Base-by-base conservation (phyloP, 352 stramenopile genomes). In the Paralagenidium karlingii region DNA sequence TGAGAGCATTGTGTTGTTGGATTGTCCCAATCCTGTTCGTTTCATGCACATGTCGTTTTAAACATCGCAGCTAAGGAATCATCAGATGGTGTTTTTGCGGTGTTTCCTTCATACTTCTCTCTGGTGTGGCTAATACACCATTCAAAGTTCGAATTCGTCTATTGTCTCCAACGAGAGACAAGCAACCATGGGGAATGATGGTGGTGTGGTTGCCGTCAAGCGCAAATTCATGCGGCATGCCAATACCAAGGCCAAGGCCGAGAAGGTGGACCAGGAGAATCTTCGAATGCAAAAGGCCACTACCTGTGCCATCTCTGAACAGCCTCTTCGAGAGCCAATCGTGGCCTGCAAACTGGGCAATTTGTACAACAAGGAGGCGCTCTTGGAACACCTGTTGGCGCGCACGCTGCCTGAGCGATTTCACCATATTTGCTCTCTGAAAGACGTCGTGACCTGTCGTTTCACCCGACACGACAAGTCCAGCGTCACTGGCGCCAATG, bases 181-280 rank as follows among this genome's bases (percentile, higher is more conserved):
- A n/a, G n/a, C n/a, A n/a, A 67, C 3, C 38, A 96, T 96, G 86
- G 86, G 86, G 34, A 94, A 93, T 47, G 86, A 96, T 58, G 86
- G 86, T 40, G 86, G 86, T 47, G 86, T 95, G 37, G 82, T 96
- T 68, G 86, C 86, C n/a, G 83, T 93, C 37, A 90, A 96, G 73
- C 78, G 86, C 68, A 91, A 92, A 68, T 96, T 92, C 61, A 91
- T 96, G 80, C 77, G 82, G 45, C 78, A 90, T 47, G 45, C 45
- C 3, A 83, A 93, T 49, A 52, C 67, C 15, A 87, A 89, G 46
- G 52, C 68, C 18, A 66, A 65, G 29, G 44, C 60, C 15, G 78
- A 92, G 54, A 74, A 86, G 36, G 51, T 55, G 28, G 66, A 92
- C 45, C 51, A 70, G 34, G 60, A 87, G 18, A 45, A 57, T 20